Base-by-base conservation (phyloP, 331 rosid genomes). In the Cydonia oblonga region DNA sequence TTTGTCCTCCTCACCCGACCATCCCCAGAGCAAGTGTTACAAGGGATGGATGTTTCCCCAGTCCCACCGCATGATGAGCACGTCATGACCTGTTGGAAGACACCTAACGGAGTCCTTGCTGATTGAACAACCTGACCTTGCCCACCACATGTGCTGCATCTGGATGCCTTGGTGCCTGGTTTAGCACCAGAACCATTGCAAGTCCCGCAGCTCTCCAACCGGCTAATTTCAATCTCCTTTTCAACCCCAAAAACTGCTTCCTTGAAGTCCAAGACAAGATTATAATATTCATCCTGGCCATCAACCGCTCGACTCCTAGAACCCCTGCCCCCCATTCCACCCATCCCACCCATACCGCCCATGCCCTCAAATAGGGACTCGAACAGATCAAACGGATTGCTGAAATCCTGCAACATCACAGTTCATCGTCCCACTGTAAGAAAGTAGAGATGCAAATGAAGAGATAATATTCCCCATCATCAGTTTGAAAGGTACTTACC, bases 231-330 rank as follows among this genome's bases (percentile, higher is more conserved):
- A 68, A 95, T 89, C 86, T 95, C 99, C 73, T 91, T 95, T 70
- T 95, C 99, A 46, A 95, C 88, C 79, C 99, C 99, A 71, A 91
- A 95, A 84, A 87, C 88, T 10, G 99, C 99, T 79, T 95, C 99
- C 84, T 91, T 95, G 68, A 95, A 95, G 85, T 89, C 86, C 78
- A 95, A 83, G 65, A 88, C 80, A 19, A 91, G 85, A 76, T 91
- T 91, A 85, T 95, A 95, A 81, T 88, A 90, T 70, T 90, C 98
- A 54, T 93, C 98, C 78, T 93, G 95, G 28, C 98, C 98, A 70
- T 93, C 97, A 70, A 87, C 86, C 7, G 91, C 87, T 82, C 98
- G 89, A 74, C 80, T 90, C 88, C 96, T 82, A 29, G 98, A 85
- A 65, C 87, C 82, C 84, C 95, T 80, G 65, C 87, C 51, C 26